Percentiles rank a stretch among this genome's conserved stretches.
Evolutionary conservation across 2,329 filamentous ascomycete genomes (phyloP).

Genomic region (Tolypocladium nubicola): DNA sequence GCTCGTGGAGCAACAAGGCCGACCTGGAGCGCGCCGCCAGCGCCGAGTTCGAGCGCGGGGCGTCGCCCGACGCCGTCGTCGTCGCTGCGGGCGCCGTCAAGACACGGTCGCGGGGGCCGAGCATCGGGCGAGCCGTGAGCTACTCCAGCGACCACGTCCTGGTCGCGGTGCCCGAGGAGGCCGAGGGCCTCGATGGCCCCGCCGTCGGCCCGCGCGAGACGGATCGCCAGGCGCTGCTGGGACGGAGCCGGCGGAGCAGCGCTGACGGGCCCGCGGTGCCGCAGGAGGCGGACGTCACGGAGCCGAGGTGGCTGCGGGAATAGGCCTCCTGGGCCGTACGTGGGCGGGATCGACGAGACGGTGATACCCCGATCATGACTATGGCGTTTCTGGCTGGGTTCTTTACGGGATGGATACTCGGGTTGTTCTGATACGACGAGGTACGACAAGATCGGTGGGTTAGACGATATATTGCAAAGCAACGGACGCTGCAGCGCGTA

Average conservation of each 20-base stretch:
- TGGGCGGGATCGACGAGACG: neutral
- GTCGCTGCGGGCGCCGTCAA: constrained; percentile 2
- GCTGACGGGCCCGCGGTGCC: constrained; percentile 8
- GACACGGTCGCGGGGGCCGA: constrained; percentile 14
- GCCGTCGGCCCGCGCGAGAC: neutral
- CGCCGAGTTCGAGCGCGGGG: constrained; percentile 20
- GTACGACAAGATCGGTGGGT: neutral
- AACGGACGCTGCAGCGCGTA: neutral
- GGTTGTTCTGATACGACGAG: neutral
- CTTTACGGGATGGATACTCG: neutral
- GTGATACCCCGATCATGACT: neutral
- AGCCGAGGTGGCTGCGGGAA: constrained; percentile 14
- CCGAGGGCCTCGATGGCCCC: constrained; percentile 5
- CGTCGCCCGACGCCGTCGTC: constrained; percentile 3
- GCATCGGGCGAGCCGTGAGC: constrained; percentile 19
- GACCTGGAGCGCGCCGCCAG: constrained; percentile 18
- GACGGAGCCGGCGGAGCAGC: constrained; percentile 11
- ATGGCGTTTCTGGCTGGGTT: neutral
- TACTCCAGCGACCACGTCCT: constrained; percentile 25
- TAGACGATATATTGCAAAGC: neutral
- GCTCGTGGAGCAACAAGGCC: constrained; percentile 12
- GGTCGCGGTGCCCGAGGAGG: constrained; percentile 28
- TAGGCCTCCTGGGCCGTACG: neutral
- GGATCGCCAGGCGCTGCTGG: constrained; percentile 6
- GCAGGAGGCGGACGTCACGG: constrained; percentile 15